These are phyloP conservation scores for Kwoniella dendrophila DNA, from an alignment of 768 basidiomycete species.

Conservation along the genomic window DNA sequence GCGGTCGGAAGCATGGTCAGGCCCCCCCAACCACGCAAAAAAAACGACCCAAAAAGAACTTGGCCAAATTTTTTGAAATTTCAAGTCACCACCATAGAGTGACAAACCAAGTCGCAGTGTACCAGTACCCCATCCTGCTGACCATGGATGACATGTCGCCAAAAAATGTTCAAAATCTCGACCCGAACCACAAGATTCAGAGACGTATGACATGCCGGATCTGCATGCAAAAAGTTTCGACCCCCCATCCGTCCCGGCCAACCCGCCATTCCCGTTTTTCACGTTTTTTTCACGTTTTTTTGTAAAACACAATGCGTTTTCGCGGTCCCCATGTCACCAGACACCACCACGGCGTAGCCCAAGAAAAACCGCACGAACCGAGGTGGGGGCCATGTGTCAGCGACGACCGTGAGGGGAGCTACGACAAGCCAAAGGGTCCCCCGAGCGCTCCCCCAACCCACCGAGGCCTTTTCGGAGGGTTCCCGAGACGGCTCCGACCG, in stretches of 20 bases:
- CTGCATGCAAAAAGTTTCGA: not conserved
- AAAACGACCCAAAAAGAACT: slow-evolving; percentile 72
- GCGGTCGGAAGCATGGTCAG: slow-evolving; percentile 67
- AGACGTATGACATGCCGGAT: not conserved
- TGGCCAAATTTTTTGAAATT: slow-evolving; percentile 56
- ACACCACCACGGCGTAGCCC: not conserved
- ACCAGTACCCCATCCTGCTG: slow-evolving; percentile 10
- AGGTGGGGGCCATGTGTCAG: slow-evolving; percentile 3
- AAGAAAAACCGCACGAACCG: slow-evolving; percentile 2
- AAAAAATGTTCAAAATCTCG: slow-evolving; percentile 1
- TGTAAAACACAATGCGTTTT: slow-evolving; percentile 6
- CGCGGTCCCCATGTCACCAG: not conserved
- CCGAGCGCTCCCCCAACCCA: slow-evolving; percentile 2
- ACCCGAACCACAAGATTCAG: not conserved
- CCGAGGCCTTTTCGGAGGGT: not conserved
- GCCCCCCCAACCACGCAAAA: slow-evolving; percentile 72
- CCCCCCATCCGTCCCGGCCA: not conserved
- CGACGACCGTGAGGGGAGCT: not conserved
- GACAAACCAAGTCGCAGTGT: slow-evolving; percentile 1
- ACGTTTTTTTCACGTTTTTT: not conserved
- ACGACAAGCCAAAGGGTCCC: not conserved
- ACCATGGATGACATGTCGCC: not conserved
- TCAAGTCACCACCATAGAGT: slow-evolving; percentile 2
- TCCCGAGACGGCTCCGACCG: too few relatives aligned
- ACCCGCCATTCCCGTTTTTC: not conserved